Evolutionary conservation across 2,329 filamentous ascomycete species (phyloP).

Genomic region (Fusarium fracticaudum): DNA sequence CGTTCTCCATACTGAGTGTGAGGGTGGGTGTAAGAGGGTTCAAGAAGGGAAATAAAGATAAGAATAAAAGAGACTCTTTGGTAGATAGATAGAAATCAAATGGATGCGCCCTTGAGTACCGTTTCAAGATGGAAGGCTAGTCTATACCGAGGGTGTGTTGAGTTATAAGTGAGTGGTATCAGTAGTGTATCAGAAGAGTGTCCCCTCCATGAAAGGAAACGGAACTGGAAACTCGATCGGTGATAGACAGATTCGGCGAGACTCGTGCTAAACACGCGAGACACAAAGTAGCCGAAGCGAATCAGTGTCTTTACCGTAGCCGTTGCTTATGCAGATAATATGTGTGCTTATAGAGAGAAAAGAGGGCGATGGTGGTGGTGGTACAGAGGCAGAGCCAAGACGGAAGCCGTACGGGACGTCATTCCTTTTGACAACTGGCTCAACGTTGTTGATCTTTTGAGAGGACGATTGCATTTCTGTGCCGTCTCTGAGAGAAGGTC

Average conservation of each 20-base stretch:
- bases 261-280: conserved; percentile 15
- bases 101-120: neutral
- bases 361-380: neutral
- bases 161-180: conserved; percentile 33
- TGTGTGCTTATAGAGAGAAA: neutral
- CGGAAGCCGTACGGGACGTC: conserved; percentile 10
- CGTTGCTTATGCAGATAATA: neutral
- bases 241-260: conserved; percentile 19
- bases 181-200: conserved; percentile 29
- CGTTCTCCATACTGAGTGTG: conserved; percentile 34
- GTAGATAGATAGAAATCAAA: conserved; percentile 15
- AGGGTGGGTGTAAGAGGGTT: neutral
- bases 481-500: conserved; percentile 2
- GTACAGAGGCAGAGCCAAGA: neutral
- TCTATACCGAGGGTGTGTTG: conserved; percentile 12
- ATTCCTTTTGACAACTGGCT: conserved; percentile 21
- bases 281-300: conserved; percentile 13
- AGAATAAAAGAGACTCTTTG: conserved; percentile 5
- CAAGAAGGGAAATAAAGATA: neutral
- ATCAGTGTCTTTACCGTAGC: neutral
- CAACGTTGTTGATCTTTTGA: neutral
- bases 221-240: conserved; percentile 5
- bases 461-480: conserved; percentile 1
- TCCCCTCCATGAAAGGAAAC: conserved; percentile 16
- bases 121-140: conserved; percentile 6